Evolutionary conservation across 2,329 filamentous ascomycete species (phyloP), one percentile per base, ranked within the genome.

Genomic region (Colletotrichum tropicale): DNA sequence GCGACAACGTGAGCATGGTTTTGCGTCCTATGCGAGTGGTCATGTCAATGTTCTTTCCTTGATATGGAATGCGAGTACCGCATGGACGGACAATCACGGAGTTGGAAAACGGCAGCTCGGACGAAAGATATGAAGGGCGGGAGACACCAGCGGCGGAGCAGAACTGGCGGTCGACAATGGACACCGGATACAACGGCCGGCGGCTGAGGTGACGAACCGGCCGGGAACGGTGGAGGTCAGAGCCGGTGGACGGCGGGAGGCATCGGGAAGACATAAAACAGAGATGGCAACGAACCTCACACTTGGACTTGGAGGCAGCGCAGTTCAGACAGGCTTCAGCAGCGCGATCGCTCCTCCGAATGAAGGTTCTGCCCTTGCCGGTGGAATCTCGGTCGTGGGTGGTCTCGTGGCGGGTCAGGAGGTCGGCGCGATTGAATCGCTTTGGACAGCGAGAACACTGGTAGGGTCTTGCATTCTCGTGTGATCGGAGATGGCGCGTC

Each of bases 271-370:
- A 38, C 10, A 8, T 2, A 48, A 24, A n/a, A 6, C 15, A 48
- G 38, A 64, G 60, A n/a, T 32, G 21, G 12, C 58, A 32, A 28
- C 60, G 60, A 64, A 76, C 74, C 74, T 76, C 74, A 65, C 74
- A 76, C 55, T 76, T 76, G n/a, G 74, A 73, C 65, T 76, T 76
- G 43, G 74, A 76, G 13, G 74, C 64, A 60, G 74, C 74, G 28
- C 74, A 76, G 10, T 76, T 76, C 26, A 76, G 18, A 30, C 74
- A 76, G 32, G 74, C 74, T 34, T 74, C 74, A 21, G 74, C 70
- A 43, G 74, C 74, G 3, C 74, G 74, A 60, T 76, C 74, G n/a
- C 74, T 76, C 43, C 74, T 56, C 38, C 70, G 56, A 24, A 76
- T 76, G 15, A 76, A 74, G 34, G 64, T 73, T 43, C 74, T 65